Base-by-base conservation (phyloP, 2,329 filamentous ascomycete genomes). In the Pseudopithomyces chartarum region DNA sequence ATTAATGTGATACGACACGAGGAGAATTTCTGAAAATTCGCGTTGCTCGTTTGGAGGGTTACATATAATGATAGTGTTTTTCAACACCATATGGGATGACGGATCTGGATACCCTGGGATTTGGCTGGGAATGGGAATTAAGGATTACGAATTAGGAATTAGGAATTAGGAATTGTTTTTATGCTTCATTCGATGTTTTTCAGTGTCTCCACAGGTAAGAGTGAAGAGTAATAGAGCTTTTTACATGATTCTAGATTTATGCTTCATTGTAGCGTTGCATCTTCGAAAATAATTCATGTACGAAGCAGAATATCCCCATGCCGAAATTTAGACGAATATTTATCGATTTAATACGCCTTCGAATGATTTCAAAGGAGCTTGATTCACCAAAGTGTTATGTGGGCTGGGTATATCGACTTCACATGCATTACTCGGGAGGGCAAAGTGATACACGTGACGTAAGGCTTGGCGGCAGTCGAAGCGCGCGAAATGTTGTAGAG, bases 1-100 rank as follows among this genome's bases (percentile, higher is more conserved):
- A 56, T 66, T 87, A 61, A 77, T 82, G 39, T 76, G 62, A 66
- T 51, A 45, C 6, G 22, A 51, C 56, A 52, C 52, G 54, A 48
- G 15, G 56, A 45, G 20, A 22, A 33, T 4, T 6, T 44, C 42
- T 33, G 19, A 10, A 11, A 5, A 36, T n/a, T 6, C 34, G 11
- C 15, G 15, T 15, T n/a, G 38, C 19, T 15, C n/a, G 15, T 42
- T 45, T 23, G 47, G 19, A 38, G 36, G 23, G 10, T 26, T 36
- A 32, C 6, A 7, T n/a, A 19, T 38, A 19, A 33, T 40, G 17
- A 23, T 11, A 26, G 23, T 15, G 26, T 19, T 4, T 17, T 8
- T 29, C 26, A 8, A 29, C 26, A 29, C 26, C 5, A 29, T 8
- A 29, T 8, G 8, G 8, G 22, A 34, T 45, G 20, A 10, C 38